phyloP scores from a whole-genome alignment of 148 eudicot species.

The Vaccinium macrocarpon region DNA sequence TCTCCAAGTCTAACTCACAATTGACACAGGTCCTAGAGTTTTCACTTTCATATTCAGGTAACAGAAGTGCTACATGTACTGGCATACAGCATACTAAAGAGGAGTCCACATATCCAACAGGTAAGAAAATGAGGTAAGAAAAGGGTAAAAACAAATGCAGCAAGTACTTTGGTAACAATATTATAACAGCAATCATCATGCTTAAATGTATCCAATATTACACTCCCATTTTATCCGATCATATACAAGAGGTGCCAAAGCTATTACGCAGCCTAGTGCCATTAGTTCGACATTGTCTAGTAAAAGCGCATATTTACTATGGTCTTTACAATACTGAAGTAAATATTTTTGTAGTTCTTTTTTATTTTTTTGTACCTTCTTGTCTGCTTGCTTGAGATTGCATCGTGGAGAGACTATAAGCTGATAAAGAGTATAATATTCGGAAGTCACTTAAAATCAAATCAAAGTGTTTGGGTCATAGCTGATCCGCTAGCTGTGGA shows the following conservation, averaged over 20 bases:
- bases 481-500: constrained; percentile 56
- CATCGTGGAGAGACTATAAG: neutral
- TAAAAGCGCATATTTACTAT: neutral
- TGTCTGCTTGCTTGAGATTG: neutral
- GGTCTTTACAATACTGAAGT: neutral
- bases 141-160: neutral
- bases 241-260: neutral
- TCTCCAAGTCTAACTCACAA: too few species aligned
- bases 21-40: neutral
- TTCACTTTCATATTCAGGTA: too few species aligned
- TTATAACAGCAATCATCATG: neutral
- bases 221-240: neutral
- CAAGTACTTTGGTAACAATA: neutral
- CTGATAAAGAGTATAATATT: neutral
- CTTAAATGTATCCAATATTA: neutral
- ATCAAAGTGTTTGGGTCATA: constrained; percentile 22
- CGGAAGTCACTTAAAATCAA: too few species aligned
- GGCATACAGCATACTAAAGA: neutral
- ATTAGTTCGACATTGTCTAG: neutral
- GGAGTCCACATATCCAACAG: neutral
- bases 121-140: neutral
- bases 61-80: neutral
- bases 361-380: neutral
- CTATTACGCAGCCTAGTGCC: neutral
- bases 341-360: neutral